These are phyloP conservation scores for Starmerella powellii DNA, from an alignment of 805 yeast genomes.

Conservation along the genomic window DNA sequence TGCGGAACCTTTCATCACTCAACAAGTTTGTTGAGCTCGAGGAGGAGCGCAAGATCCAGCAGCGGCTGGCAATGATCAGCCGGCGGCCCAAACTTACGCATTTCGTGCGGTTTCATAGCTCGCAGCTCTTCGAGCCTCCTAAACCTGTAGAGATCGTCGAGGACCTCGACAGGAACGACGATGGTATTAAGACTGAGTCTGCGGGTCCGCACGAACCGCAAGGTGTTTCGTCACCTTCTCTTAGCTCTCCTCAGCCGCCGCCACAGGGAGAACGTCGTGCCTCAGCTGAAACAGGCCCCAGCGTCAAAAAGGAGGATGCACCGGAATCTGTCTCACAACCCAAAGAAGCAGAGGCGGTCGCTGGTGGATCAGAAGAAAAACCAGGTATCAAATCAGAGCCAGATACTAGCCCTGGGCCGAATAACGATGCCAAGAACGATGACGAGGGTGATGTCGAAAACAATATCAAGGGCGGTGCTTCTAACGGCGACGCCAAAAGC, in stretches of 20 bases:
- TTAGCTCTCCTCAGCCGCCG: no score
- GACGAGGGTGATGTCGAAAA: no score
- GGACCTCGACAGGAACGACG: no score
- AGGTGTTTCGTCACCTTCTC: no score
- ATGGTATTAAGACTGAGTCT: no score
- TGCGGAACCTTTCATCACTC: constrained; percentile 57
- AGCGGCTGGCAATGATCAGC: constrained; percentile 58
- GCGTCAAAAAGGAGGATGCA: neutral
- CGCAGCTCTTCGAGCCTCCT: constrained; percentile 7
- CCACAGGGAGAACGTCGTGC: no score
- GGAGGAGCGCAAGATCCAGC: constrained; percentile 60
- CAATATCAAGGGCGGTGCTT: no score
- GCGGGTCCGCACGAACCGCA: no score
- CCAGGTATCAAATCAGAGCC: no score
- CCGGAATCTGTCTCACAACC: neutral
- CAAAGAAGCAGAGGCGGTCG: neutral
- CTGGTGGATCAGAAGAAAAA: constrained; percentile 24
- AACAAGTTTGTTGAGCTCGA: constrained; percentile 77
- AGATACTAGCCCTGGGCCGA: no score
- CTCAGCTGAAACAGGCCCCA: no score
- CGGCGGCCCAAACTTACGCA: constrained; percentile 49
- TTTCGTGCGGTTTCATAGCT: constrained; percentile 36
- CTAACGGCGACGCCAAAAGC: constrained; percentile 31
- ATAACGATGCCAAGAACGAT: no score
- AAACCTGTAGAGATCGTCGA: constrained; percentile 5